Evolutionary conservation across 345 rosid genomes (phyloP).

Genomic region (Corchorus capsularis): DNA sequence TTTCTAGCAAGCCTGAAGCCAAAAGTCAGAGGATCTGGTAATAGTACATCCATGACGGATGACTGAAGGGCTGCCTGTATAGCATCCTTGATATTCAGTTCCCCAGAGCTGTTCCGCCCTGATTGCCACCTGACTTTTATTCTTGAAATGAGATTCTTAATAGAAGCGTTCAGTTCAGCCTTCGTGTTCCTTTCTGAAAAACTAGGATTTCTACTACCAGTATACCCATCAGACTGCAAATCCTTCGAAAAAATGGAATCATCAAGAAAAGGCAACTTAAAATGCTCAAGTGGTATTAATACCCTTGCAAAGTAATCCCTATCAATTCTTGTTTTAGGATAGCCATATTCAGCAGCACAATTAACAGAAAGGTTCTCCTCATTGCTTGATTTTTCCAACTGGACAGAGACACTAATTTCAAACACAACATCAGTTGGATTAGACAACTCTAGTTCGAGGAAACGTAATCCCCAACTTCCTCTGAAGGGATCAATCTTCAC

Average conservation of each 20-base stretch:
- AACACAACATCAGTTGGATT: constrained; percentile 96
- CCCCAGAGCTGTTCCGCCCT: constrained; percentile 94
- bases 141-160: constrained; percentile 80
- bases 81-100: constrained; percentile 86
- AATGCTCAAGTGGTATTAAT: constrained; percentile 92
- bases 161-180: constrained; percentile 85
- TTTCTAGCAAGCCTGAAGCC: constrained; percentile 77
- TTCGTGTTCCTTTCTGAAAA: constrained; percentile 85
- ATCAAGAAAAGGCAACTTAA: constrained; percentile 91
- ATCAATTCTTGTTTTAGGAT: constrained; percentile 88
- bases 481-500: constrained; percentile 90
- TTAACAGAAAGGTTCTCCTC: constrained; percentile 50
- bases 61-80: constrained; percentile 87
- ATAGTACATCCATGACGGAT: constrained; percentile 89
- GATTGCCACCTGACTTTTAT: constrained; percentile 97
- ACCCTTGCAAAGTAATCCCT: constrained; percentile 92
- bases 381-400: constrained; percentile 56
- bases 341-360: constrained; percentile 63
- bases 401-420: constrained; percentile 84
- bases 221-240: constrained; percentile 50
- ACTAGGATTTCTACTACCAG: constrained; percentile 48
- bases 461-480: constrained; percentile 98
- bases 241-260: constrained; percentile 80
- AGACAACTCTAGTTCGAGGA: constrained; percentile 90
- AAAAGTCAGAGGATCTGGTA: constrained; percentile 96